phyloP scores from a whole-genome alignment of 1,284 basidiomycete genomes.

The Cutaneotrichosporon sp. region DNA sequence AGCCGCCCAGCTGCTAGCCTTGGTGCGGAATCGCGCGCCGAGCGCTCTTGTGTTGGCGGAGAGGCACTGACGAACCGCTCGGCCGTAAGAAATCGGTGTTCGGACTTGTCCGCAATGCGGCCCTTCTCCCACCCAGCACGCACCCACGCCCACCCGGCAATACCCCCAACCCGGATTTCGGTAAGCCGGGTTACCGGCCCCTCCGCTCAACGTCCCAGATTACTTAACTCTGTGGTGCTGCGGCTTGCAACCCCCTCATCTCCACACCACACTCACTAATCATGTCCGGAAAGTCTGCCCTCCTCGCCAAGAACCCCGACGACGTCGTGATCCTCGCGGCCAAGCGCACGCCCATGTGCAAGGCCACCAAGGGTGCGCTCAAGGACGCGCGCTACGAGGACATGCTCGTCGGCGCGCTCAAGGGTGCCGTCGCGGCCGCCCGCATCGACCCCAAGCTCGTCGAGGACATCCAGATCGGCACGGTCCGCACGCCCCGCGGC shows the following conservation, averaged over 20 bases:
- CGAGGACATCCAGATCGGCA: conserved; percentile 63
- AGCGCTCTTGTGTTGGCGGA: no score
- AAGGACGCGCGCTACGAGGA: conserved; percentile 85
- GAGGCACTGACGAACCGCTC: not conserved
- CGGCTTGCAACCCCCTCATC: not conserved
- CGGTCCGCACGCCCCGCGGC: conserved; percentile 51
- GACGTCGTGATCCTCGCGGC: conserved; percentile 27
- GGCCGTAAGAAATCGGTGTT: not conserved
- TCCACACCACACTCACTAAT: not conserved
- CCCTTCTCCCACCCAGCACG: not conserved
- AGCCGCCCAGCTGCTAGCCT: no score
- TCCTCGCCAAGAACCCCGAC: conserved; percentile 26
- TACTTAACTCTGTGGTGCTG: not conserved
- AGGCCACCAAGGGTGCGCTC: conserved; percentile 85
- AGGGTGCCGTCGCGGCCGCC: conserved; percentile 40
- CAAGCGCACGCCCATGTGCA: conserved; percentile 26
- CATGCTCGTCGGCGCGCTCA: conserved; percentile 71
- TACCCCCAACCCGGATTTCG: not conserved
- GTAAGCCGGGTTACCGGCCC: not conserved
- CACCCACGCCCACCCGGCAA: not conserved
- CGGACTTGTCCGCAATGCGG: not conserved
- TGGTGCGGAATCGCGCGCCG: no score
- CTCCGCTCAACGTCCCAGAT: not conserved
- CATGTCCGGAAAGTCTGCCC: conserved; percentile 19
- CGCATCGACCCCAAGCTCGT: conserved; percentile 78